Percentiles rank a stretch among this genome's conserved stretches.
These are phyloP conservation scores for Starmerella riodocensis DNA, from an alignment of 805 yeast species.

Conservation along the genomic window DNA sequence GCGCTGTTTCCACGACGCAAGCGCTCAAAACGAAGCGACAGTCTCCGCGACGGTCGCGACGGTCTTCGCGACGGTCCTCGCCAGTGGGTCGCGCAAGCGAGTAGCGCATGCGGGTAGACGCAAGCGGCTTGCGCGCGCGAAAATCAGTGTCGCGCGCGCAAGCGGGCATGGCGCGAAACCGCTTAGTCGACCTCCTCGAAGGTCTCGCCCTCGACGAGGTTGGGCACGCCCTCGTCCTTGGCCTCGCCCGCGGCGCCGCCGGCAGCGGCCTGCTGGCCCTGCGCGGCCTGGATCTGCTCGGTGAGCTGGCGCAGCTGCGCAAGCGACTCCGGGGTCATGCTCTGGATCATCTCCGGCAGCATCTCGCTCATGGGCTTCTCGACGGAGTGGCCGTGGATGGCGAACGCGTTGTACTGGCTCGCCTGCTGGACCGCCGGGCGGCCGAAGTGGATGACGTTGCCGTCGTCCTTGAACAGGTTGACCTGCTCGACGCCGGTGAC, in stretches of 20 bases:
- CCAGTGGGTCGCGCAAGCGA: no score
- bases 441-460: conserved; percentile 89
- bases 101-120: no score
- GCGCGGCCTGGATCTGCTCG: conserved; percentile 61
- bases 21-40: no score
- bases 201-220: conserved; percentile 78
- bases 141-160: no score
- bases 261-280: conserved; percentile 29
- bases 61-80: no score
- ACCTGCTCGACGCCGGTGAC: conserved; percentile 90
- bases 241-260: conserved; percentile 40
- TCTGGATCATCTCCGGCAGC: conserved; percentile 88
- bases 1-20: no score
- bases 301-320: conserved; percentile 81
- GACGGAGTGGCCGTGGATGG: conserved; percentile 89
- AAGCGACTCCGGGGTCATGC: conserved; percentile 91
- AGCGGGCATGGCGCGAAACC: no score
- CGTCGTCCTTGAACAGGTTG: conserved; percentile 93
- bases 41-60: no score
- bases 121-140: neutral
- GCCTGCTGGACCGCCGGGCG: conserved; percentile 94
- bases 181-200: conserved; percentile 54
- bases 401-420: conserved; percentile 78
- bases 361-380: conserved; percentile 85
- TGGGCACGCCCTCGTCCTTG: conserved; percentile 43